phyloP scores from a whole-genome alignment of 2,329 filamentous ascomycete genomes.

The Alternaria hordeiaustralica region DNA sequence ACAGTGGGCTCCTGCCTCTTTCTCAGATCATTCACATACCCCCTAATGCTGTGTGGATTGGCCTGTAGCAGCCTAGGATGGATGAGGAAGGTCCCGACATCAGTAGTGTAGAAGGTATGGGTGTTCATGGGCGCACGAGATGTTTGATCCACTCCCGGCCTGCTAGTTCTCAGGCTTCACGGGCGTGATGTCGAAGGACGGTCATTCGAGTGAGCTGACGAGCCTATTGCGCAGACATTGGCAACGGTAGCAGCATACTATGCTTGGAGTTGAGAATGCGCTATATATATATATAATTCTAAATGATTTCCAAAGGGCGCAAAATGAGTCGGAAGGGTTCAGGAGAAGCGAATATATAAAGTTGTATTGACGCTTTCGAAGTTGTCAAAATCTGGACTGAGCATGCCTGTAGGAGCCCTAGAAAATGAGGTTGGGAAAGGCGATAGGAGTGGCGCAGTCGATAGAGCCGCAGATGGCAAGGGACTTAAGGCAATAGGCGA shows the following conservation, averaged over 20 bases:
- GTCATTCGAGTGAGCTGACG: not conserved
- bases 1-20: not conserved
- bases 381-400: not conserved
- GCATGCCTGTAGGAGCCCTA: not conserved
- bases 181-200: not conserved
- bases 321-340: fast-evolving
- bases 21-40: not conserved
- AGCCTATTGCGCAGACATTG: not conserved
- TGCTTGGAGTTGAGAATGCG: not conserved
- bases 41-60: not conserved
- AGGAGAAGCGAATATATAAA: not conserved
- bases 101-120: not conserved
- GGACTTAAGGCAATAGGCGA: not conserved
- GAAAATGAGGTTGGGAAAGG: not conserved
- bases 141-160: too few relatives aligned
- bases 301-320: fast-evolving
- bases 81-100: not conserved
- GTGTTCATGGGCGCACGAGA: not conserved
- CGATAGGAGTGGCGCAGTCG: not conserved
- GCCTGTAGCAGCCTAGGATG: not conserved
- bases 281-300: not conserved
- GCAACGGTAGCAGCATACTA: not conserved
- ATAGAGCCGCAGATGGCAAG: not conserved
- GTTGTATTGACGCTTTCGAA: not conserved
- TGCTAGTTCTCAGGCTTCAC: not conserved